A percentile compares a stretch with the other conserved stretches of the same genome.
Conservation (phyloP, 2,329 filamentous ascomycete species). For the Colletotrichum limetticola region DNA sequence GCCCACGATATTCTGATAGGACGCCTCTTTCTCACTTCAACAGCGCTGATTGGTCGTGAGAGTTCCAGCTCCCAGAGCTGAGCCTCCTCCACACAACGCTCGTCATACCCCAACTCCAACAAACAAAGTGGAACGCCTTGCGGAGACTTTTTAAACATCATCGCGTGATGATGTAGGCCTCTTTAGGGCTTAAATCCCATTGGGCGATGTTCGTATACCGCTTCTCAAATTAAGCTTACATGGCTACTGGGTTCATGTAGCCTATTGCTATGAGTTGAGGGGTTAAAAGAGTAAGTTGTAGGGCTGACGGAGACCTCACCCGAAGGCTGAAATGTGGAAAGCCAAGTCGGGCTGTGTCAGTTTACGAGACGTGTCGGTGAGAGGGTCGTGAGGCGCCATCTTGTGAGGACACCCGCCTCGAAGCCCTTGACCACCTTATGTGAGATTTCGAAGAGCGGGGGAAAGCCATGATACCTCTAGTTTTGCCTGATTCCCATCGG, state of each 20-base stretch:
- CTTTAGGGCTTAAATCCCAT: rapidly evolving
- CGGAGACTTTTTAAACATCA: background rate
- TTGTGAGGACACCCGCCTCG: background rate
- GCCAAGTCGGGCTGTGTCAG: background rate
- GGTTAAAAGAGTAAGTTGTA: background rate
- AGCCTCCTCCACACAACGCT: conserved; percentile 21
- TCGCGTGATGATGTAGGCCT: background rate
- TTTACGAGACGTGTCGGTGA: background rate
- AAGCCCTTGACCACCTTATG: background rate
- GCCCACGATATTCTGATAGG: background rate
- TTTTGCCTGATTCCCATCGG: background rate
- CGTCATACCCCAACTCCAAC: background rate
- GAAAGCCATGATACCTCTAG: background rate
- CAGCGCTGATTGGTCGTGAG: background rate
- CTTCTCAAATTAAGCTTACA: background rate
- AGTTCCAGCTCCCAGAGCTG: conserved; percentile 10
- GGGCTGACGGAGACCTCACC: conserved; percentile 6
- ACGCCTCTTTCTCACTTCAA: background rate
- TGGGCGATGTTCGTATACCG: background rate
- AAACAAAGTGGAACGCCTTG: background rate
- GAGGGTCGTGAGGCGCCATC: background rate
- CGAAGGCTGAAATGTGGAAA: background rate
- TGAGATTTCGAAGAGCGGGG: background rate
- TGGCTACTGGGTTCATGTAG: background rate
- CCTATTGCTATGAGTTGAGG: background rate